A percentile compares a stretch with the other conserved stretches of the same genome.
Evolutionary conservation across 1,139 yeast species (phyloP).

Genomic region (Hyphopichia khmerensis): DNA sequence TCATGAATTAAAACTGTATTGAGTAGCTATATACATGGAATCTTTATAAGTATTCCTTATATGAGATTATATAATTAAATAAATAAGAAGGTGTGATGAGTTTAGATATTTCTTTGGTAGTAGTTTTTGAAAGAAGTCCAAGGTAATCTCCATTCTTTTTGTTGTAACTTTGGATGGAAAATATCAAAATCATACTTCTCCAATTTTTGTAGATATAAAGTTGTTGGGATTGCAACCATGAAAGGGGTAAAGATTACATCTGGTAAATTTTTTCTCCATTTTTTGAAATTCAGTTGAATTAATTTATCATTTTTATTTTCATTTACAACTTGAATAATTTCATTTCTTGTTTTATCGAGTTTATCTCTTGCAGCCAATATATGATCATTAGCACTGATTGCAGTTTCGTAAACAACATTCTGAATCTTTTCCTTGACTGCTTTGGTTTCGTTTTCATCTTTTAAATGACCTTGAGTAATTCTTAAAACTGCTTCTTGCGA

Average conservation of each 20-base stretch:
- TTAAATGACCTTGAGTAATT: slow-evolving; percentile 45
- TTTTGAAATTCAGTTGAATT: slow-evolving; percentile 28
- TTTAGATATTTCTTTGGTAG: slow-evolving; percentile 34
- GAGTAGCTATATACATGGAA: too few species aligned
- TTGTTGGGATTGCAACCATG: slow-evolving; percentile 66
- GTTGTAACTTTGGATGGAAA: slow-evolving; percentile 45
- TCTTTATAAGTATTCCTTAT: too few species aligned
- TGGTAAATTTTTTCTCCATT: slow-evolving; percentile 53
- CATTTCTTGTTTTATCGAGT: slow-evolving; percentile 34
- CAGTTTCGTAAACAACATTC: slow-evolving; percentile 67
- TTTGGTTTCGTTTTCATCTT: slow-evolving; percentile 18
- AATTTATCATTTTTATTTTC: slow-evolving; percentile 25
- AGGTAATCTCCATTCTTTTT: slow-evolving; percentile 71
- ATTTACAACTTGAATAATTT: slow-evolving; percentile 27
- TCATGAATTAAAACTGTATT: background rate
- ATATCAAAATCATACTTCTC: slow-evolving; percentile 68
- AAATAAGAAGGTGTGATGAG: too few species aligned
- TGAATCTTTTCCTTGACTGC: slow-evolving; percentile 43
- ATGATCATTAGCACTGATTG: slow-evolving; percentile 80
- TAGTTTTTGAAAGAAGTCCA: slow-evolving; percentile 62
- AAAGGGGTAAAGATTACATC: slow-evolving; percentile 68
- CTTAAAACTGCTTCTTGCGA: slow-evolving; percentile 66
- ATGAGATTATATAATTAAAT: slow-evolving; percentile 13
- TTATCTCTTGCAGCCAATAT: slow-evolving; percentile 64
- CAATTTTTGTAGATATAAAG: slow-evolving; percentile 58